These are phyloP conservation scores for Tillandsia fasciculata DNA, from an alignment of 176 grass and related monocot genomes.

Conservation along the genomic window DNA sequence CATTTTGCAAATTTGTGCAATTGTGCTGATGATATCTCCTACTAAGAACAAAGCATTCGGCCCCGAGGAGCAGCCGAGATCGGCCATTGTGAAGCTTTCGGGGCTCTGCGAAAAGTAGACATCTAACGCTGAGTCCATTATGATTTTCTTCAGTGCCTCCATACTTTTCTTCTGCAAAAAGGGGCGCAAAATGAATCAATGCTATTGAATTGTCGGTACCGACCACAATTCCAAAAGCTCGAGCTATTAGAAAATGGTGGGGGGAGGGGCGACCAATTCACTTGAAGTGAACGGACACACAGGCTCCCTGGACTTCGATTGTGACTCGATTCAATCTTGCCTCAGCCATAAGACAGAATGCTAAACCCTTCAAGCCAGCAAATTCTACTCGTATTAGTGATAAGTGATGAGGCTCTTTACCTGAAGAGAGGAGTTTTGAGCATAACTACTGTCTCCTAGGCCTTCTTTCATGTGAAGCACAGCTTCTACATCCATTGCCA, in stretches of 20 bases:
- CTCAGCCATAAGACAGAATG: too few relatives aligned
- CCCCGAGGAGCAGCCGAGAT: slow-evolving; percentile 89
- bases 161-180: slow-evolving; percentile 61
- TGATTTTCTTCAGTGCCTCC: slow-evolving; percentile 58
- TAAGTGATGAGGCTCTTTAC: slow-evolving; percentile 1
- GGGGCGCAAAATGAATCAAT: too few relatives aligned
- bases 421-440: slow-evolving; percentile 93
- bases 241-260: too few relatives aligned
- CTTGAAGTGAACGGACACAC: too few relatives aligned
- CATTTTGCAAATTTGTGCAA: slow-evolving; percentile 33
- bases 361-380: too few relatives aligned
- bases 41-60: slow-evolving; percentile 69
- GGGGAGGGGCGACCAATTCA: too few relatives aligned
- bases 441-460: slow-evolving; percentile 81
- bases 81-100: slow-evolving; percentile 66
- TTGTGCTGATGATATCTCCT: slow-evolving; percentile 55
- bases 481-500: slow-evolving; percentile 71
- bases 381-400: neutral
- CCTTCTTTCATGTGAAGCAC: slow-evolving; percentile 96
- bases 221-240: too few relatives aligned
- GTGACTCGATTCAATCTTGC: too few relatives aligned
- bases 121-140: slow-evolving; percentile 50
- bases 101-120: slow-evolving; percentile 55
- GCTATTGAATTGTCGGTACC: too few relatives aligned
- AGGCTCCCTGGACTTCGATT: too few relatives aligned